Evolutionary conservation across 306 rosid species (phyloP).

Genomic region (Citrullus colocynthis): DNA sequence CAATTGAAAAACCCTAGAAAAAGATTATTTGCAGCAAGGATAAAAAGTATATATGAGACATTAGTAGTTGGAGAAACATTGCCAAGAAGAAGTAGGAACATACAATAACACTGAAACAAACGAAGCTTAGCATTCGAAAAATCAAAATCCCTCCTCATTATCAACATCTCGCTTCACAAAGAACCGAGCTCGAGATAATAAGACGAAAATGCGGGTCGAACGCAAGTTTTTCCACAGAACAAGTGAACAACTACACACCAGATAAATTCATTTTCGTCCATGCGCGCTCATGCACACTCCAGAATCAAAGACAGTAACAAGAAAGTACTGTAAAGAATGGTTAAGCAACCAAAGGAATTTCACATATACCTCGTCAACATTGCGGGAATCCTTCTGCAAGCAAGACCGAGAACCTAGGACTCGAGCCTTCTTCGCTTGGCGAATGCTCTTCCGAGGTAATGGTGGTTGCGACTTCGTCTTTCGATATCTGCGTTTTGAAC

Average conservation of each 20-base stretch:
- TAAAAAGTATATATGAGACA: background rate
- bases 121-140: background rate
- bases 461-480: constrained; percentile 27
- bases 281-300: background rate
- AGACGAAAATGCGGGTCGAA: background rate
- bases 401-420: constrained; percentile 27
- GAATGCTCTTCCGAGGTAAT: constrained; percentile 25
- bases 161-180: background rate
- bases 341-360: background rate
- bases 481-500: constrained; percentile 16
- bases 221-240: background rate
- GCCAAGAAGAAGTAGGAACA: background rate
- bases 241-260: background rate
- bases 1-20: background rate
- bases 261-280: background rate
- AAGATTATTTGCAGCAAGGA: background rate
- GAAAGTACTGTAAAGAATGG: background rate
- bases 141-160: background rate
- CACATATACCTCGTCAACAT: constrained; percentile 38
- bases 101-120: background rate
- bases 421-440: constrained; percentile 57
- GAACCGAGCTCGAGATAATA: background rate
- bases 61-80: background rate
- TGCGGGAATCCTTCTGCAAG: constrained; percentile 18
- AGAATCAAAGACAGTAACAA: background rate